Conservation (phyloP, 805 yeast species). For the Saturnispora hagleri region DNA sequence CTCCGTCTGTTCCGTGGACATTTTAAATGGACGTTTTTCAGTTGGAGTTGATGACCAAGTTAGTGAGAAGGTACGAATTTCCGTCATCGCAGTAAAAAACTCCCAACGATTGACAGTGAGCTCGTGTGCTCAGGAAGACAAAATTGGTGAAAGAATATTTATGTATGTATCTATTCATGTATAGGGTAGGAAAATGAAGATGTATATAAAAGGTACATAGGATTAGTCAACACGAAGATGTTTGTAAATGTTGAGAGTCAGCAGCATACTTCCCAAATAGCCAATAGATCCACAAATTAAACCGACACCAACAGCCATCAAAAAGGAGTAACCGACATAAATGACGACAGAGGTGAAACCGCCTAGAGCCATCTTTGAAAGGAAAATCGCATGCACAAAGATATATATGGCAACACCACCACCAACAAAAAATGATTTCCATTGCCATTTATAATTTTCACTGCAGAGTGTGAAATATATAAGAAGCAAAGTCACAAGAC, state of each 20-base stretch:
- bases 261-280: constrained; percentile 60
- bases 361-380: constrained; percentile 60
- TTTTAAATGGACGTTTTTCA: background rate
- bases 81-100: background rate
- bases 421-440: constrained; percentile 81
- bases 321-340: constrained; percentile 72
- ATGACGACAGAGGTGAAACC: constrained; percentile 70
- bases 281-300: constrained; percentile 86
- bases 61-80: background rate
- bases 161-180: background rate
- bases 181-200: too few relatives aligned
- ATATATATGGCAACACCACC: constrained; percentile 86
- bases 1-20: constrained; percentile 3
- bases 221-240: constrained; percentile 74
- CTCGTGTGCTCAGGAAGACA: background rate
- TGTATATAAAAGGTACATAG: background rate
- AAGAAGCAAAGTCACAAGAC: constrained; percentile 69
- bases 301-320: constrained; percentile 64
- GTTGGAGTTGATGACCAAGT: background rate
- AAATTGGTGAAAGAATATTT: background rate
- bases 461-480: constrained; percentile 78
- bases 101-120: background rate
- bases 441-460: constrained; percentile 96
- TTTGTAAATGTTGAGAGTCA: constrained; percentile 70
- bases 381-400: constrained; percentile 70